Conservation (phyloP, 768 basidiomycete species). For the Artomyces pyxidatus region DNA sequence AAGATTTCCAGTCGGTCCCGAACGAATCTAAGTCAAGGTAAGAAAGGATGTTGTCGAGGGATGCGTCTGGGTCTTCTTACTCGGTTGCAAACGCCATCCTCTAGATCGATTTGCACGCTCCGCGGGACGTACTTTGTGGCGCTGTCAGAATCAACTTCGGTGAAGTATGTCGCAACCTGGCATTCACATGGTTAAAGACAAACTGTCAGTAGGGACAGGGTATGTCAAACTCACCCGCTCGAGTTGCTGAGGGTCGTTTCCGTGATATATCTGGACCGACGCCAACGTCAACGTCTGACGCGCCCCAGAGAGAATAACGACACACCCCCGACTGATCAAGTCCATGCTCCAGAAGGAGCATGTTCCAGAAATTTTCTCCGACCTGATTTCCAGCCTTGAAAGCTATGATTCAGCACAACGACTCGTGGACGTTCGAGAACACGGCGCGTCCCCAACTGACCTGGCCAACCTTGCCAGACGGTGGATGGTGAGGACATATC, state of each 20-base stretch:
- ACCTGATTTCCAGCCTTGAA: slow-evolving; percentile 65
- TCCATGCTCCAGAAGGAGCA: slow-evolving; percentile 82
- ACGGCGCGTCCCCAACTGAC: slow-evolving; percentile 32
- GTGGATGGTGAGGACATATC: neutral
- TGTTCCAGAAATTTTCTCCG: slow-evolving; percentile 85
- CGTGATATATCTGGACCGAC: slow-evolving; percentile 50
- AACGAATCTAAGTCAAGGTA: slow-evolving; percentile 42
- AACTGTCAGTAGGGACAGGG: neutral
- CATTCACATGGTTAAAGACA: slow-evolving; percentile 1
- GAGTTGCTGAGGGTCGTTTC: slow-evolving; percentile 67
- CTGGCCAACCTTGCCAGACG: slow-evolving; percentile 55
- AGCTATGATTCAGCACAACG: no score
- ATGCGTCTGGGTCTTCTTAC: no score
- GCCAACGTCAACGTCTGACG: neutral
- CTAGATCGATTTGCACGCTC: slow-evolving; percentile 85
- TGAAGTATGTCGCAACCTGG: slow-evolving; percentile 81
- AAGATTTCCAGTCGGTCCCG: slow-evolving; percentile 61
- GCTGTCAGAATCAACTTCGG: slow-evolving; percentile 45
- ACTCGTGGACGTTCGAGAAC: no score
- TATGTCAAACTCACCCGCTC: slow-evolving; percentile 45
- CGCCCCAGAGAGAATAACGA: slow-evolving; percentile 3
- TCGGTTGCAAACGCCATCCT: slow-evolving; percentile 76
- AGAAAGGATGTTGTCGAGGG: slow-evolving; percentile 1
- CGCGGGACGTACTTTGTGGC: slow-evolving; percentile 79
- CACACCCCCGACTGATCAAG: slow-evolving; percentile 63